Percentiles rank a stretch among this genome's conserved stretches.
Conservation (phyloP, 169 alveolate genomes). For the Cyclospora cayetanensis region DNA sequence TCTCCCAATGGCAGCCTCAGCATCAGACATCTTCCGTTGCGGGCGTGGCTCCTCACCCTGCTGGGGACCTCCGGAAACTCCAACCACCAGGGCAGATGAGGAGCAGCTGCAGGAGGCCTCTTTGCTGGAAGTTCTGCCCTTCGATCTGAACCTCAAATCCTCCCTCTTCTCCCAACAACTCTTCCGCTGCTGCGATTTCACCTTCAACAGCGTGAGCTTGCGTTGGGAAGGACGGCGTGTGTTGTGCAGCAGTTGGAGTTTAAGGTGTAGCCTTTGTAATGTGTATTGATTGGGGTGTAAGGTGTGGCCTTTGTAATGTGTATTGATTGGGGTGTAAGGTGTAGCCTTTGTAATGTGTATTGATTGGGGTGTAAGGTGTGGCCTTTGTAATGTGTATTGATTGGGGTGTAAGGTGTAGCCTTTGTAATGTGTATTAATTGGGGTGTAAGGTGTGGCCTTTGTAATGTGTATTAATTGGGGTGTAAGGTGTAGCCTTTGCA, state of each 20-base stretch:
- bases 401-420: not conserved
- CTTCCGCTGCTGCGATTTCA: slow-evolving; percentile 62
- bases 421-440: not conserved
- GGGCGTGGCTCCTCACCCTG: not conserved
- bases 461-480: not conserved
- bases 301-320: too few relatives aligned
- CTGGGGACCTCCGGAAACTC: slow-evolving; percentile 20
- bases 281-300: not conserved
- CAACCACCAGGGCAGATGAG: not conserved
- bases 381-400: not conserved
- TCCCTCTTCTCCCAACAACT: slow-evolving; percentile 66
- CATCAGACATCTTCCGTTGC: not conserved
- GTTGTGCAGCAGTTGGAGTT: not conserved
- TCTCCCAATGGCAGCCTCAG: slow-evolving; percentile 7
- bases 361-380: not conserved
- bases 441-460: not conserved
- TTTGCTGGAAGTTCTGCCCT: slow-evolving; percentile 45
- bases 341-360: not conserved
- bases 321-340: too few relatives aligned
- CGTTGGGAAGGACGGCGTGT: not conserved
- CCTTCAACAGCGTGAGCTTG: slow-evolving; percentile 35
- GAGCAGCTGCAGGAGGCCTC: slow-evolving; percentile 1
- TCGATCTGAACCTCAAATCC: slow-evolving; percentile 53
- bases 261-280: not conserved
- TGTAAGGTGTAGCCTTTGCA: not conserved